These are phyloP conservation scores for Paecilomyces sp. DNA, from an alignment of 2,329 filamentous ascomycete species.

Conservation along the genomic window DNA sequence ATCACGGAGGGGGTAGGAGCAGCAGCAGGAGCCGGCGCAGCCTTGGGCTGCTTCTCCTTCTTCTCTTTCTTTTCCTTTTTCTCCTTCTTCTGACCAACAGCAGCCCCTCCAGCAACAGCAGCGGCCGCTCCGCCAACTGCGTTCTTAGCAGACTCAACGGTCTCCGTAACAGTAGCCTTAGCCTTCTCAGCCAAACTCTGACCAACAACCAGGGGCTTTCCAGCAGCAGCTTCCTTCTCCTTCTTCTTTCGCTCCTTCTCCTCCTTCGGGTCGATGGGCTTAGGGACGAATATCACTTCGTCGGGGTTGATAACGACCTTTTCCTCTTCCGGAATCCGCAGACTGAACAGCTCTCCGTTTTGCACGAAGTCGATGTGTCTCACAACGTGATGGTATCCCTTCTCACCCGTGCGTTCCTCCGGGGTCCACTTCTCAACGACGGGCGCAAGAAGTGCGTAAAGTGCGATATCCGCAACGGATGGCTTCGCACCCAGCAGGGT, in stretches of 20 bases:
- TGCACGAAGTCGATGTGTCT: conserved; percentile 92
- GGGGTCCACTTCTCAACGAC: conserved; percentile 70
- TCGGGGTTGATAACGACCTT: conserved; percentile 74
- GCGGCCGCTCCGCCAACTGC: conserved; percentile 12
- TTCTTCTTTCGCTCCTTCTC: conserved; percentile 97
- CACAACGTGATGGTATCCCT: conserved; percentile 84
- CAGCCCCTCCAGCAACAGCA: conserved; percentile 21
- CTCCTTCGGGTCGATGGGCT: conserved; percentile 81
- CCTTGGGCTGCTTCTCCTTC: conserved; percentile 80
- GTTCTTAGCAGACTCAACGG: conserved; percentile 28
- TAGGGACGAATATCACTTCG: conserved; percentile 79
- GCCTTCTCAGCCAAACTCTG: conserved; percentile 48
- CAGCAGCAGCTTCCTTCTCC: conserved; percentile 65
- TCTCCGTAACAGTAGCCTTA: conserved; percentile 40
- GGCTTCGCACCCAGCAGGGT: conserved; percentile 86
- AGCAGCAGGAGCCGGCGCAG: conserved; percentile 60
- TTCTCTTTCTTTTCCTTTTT: conserved; percentile 73
- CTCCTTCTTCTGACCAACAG: conserved; percentile 35
- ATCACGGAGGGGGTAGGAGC: conserved; percentile 79
- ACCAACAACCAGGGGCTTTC: conserved; percentile 5
- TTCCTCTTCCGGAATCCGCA: conserved; percentile 62
- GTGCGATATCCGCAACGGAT: conserved; percentile 74
- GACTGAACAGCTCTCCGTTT: conserved; percentile 65
- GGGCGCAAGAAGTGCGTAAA: conserved; percentile 73
- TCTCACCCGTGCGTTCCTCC: conserved; percentile 82